Percentiles rank a stretch among this genome's conserved stretches.
Evolutionary conservation across 257 asterid genomes (phyloP).

Genomic region (Eucommia ulmoides): DNA sequence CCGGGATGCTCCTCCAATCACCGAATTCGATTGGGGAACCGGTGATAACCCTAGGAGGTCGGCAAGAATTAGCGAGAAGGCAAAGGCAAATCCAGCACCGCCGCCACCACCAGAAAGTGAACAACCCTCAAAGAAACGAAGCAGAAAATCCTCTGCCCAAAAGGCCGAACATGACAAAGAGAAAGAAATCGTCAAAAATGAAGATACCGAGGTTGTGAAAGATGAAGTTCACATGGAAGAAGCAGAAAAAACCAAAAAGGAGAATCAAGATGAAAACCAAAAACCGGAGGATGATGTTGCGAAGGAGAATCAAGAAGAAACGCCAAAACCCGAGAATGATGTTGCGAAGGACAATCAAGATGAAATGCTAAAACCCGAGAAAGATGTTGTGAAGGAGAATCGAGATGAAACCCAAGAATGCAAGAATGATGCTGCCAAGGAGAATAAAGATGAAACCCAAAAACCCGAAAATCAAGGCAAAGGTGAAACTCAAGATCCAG

Average conservation of each 20-base stretch:
- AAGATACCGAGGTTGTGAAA: constrained; percentile 11
- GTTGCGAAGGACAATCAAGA: constrained; percentile 1
- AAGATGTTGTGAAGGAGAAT: constrained; percentile 10
- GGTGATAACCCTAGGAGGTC: constrained; percentile 50
- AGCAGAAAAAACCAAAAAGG: constrained; percentile 15
- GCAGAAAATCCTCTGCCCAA: constrained; percentile 25
- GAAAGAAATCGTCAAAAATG: constrained; percentile 15
- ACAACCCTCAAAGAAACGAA: constrained; percentile 28
- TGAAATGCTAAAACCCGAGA: not conserved
- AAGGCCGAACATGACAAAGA: constrained; percentile 20
- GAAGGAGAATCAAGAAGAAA: constrained; percentile 1
- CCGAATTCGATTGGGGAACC: constrained; percentile 41
- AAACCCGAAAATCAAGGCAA: too few species aligned
- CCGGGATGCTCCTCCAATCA: constrained; percentile 28
- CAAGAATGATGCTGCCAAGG: constrained; percentile 9
- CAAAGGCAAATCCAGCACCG: constrained; percentile 20
- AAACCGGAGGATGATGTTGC: not conserved
- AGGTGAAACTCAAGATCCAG: constrained; percentile 6
- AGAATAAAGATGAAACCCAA: constrained; percentile 4
- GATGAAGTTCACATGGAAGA: constrained; percentile 23
- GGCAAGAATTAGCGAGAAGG: constrained; percentile 37
- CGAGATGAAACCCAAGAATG: constrained; percentile 5
- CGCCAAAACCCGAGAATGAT: constrained; percentile 5
- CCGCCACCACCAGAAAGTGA: constrained; percentile 18
- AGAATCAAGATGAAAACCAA: not conserved